Conservation (phyloP, 2,329 filamentous ascomycete genomes). For the Colletotrichum somersetense region DNA sequence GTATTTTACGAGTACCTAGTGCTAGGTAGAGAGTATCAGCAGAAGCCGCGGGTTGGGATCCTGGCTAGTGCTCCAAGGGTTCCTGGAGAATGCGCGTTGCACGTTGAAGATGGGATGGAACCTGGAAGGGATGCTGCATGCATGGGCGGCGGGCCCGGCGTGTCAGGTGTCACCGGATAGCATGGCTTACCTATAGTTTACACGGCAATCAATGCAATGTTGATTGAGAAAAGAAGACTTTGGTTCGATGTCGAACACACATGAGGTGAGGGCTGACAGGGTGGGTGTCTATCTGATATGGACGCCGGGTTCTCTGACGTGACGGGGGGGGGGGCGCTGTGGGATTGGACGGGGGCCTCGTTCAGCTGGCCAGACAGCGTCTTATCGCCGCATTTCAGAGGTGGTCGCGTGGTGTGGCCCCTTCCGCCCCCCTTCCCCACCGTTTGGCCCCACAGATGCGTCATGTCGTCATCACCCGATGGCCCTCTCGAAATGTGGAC, state of each 20-base stretch:
- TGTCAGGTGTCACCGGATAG: background rate
- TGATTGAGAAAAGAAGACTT: background rate
- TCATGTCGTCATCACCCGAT: conserved; percentile 36
- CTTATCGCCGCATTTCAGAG: conserved; percentile 4
- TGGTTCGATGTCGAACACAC: background rate
- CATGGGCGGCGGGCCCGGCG: background rate
- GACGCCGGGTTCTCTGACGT: too few relatives aligned
- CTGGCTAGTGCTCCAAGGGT: conserved; percentile 10
- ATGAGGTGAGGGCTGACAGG: background rate
- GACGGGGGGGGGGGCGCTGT: background rate
- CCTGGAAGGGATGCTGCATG: conserved; percentile 11
- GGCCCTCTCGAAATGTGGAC: background rate
- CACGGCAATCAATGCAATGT: background rate
- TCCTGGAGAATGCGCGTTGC: conserved; percentile 1
- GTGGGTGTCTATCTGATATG: background rate
- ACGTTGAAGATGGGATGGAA: background rate
- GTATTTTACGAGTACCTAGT: background rate
- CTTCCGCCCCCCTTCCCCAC: background rate
- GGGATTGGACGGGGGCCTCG: too few relatives aligned
- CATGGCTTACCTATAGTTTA: background rate
- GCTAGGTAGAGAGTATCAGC: background rate
- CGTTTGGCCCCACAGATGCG: conserved; percentile 24
- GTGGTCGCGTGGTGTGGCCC: conserved; percentile 22
- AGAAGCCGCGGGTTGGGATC: conserved; percentile 18
- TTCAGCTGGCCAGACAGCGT: background rate